A percentile compares a stretch with the other conserved stretches of the same genome.
These are phyloP conservation scores for Liquidambar formosana DNA, from an alignment of 164 flowering plant genomes.

Conservation along the genomic window DNA sequence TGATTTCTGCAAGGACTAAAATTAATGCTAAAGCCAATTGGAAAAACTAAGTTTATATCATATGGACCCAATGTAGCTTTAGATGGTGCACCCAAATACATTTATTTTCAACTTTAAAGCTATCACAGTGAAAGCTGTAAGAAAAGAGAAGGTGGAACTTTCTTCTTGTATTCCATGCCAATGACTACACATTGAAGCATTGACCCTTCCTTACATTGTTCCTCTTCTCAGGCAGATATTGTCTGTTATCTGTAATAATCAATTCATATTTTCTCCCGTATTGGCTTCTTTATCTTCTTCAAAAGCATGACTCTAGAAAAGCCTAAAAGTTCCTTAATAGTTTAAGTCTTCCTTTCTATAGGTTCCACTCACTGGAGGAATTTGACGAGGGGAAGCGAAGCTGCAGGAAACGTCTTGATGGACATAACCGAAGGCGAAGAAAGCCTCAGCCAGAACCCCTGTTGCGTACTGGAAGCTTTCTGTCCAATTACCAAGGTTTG, in stretches of 20 bases:
- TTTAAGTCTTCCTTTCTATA: conserved; percentile 17
- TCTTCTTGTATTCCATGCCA: no score
- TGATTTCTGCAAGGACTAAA: no score
- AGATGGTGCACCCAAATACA: no score
- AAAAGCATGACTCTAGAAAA: neutral
- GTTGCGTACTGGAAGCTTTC: conserved; percentile 18
- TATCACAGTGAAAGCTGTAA: no score
- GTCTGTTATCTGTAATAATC: neutral
- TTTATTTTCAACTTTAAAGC: no score
- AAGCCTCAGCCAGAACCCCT: conserved; percentile 55
- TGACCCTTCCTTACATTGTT: neutral
- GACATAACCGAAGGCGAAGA: conserved; percentile 62
- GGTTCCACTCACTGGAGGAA: conserved; percentile 65
- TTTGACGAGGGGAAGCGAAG: conserved; percentile 72
- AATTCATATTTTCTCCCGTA: neutral
- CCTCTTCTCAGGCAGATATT: neutral
- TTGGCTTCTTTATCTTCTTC: neutral
- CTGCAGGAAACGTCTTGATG: conserved; percentile 74
- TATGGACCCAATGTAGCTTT: no score
- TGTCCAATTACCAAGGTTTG: conserved; percentile 39
- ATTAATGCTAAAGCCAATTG: no score
- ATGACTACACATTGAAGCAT: neutral
- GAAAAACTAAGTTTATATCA: no score
- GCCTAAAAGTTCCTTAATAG: neutral
- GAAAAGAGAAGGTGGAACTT: no score